Percentiles rank a stretch among this genome's conserved stretches.
phyloP scores from a whole-genome alignment of 2,329 filamentous ascomycete genomes.

The Fusarium globosum region DNA sequence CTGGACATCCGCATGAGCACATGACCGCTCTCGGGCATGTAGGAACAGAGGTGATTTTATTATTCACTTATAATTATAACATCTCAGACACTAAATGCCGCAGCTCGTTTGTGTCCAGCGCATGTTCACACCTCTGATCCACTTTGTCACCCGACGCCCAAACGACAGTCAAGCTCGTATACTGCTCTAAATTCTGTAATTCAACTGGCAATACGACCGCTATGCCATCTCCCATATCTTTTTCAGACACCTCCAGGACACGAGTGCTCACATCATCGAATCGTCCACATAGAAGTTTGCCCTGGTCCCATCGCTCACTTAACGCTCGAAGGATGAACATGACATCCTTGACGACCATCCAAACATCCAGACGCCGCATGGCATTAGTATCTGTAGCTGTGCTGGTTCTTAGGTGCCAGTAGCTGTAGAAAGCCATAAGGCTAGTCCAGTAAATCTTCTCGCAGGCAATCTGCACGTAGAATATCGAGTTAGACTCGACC shows the following conservation, averaged over 20 bases:
- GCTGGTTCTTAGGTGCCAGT: neutral
- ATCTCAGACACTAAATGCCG: slow-evolving; percentile 1
- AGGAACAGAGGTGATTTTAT: neutral
- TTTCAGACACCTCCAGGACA: neutral
- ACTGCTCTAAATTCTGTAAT: neutral
- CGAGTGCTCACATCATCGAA: neutral
- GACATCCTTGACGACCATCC: slow-evolving; percentile 4
- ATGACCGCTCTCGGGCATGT: fast-evolving
- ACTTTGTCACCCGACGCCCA: neutral
- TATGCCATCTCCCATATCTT: fast-evolving
- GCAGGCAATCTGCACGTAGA: slow-evolving; percentile 9
- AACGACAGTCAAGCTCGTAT: neutral
- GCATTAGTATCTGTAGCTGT: fast-evolving
- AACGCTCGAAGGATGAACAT: neutral
- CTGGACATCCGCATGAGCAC: neutral
- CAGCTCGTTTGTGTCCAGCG: neutral
- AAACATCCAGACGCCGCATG: neutral
- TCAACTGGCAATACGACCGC: fast-evolving
- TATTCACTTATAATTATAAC: neutral
- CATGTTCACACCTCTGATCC: too few relatives aligned
- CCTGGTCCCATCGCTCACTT: slow-evolving; percentile 16
- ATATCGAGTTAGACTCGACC: slow-evolving; percentile 9
- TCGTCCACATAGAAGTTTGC: neutral
- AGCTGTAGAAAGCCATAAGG: neutral
- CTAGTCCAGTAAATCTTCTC: slow-evolving; percentile 15